Percentiles rank a stretch among this genome's conserved stretches.
These are phyloP conservation scores for Solanum microdontum DNA, from an alignment of 257 asterid genomes.

Conservation along the genomic window DNA sequence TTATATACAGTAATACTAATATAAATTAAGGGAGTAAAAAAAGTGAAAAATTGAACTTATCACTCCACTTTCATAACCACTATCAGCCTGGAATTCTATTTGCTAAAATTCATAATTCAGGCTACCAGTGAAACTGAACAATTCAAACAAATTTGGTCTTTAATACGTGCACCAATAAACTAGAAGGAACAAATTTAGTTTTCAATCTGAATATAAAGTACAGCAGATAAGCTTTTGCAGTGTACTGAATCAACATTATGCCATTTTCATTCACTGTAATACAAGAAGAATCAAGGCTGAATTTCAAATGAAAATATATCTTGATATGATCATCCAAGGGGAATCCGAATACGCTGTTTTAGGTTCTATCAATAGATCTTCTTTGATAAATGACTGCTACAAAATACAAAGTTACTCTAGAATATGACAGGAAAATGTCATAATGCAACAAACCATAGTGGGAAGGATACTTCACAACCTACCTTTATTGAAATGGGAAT, in stretches of 20 bases:
- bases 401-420: background rate
- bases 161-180: background rate
- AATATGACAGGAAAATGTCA: background rate
- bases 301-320: background rate
- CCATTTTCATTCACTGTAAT: background rate
- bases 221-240: background rate
- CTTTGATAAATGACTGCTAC: background rate
- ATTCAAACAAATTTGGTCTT: background rate
- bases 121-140: background rate
- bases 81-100: background rate
- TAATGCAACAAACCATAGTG: background rate
- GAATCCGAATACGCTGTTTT: background rate
- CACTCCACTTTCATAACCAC: background rate
- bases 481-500: slow-evolving; percentile 99
- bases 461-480: slow-evolving; percentile 4
- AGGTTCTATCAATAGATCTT: background rate
- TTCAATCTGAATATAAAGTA: background rate
- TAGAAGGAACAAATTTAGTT: background rate
- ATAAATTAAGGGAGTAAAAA: background rate
- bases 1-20: background rate
- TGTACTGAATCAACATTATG: background rate
- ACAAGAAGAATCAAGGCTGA: background rate
- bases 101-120: background rate
- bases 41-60: background rate
- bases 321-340: background rate